Base-by-base conservation (phyloP, 768 basidiomycete species). In the Kwoniella bestiolae region DNA sequence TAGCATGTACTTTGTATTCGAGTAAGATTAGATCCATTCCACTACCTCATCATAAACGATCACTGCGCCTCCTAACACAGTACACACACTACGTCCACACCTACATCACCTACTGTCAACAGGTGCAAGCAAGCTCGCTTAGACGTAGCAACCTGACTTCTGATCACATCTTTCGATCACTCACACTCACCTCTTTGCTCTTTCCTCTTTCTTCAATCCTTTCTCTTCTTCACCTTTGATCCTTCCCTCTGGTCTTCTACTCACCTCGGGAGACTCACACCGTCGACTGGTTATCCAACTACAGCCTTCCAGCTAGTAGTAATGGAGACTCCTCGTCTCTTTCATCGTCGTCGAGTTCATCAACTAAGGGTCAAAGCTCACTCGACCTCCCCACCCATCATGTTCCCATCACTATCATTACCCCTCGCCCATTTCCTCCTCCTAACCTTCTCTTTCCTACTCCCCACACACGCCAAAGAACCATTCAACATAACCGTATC, bases 401-500 rank as follows among this genome's bases (percentile, higher is more conserved):
- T 46, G 25, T 5, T 32, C 9, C 34, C 56, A 12, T 1, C 5
- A 14, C 38, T 41, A 16, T 28, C 47, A 0, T 34, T 4, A 25
- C 56, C 23, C 3, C 25, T 44, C 44, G 5, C 34, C 8, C 16
- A 8, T 2, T 53, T 63, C 32, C 25, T 32, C 25, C 28, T 56
- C 9, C 18, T 63, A 11, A 7, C 16, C n/a, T 21, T 47, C 18
- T 26, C 28, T 5, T 46, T 56, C 11, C 0, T 58, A 18, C 29
- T 8, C 31, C 31, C 6, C 53, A 32, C 31, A 23, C 18, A 12
- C 9, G 47, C 56, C 31, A 47, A 35, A 57, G 23, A 32, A n/a
- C 57, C 41, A 44, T 66, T 28, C 41, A 66, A 66, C 46, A 44
- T 66, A 16, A 51, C 57, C 9, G 50, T 66, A 14, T 57, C 56